These are phyloP conservation scores for Aspergillus sergii DNA, from an alignment of 2,329 filamentous ascomycete genomes.

Conservation along the genomic window DNA sequence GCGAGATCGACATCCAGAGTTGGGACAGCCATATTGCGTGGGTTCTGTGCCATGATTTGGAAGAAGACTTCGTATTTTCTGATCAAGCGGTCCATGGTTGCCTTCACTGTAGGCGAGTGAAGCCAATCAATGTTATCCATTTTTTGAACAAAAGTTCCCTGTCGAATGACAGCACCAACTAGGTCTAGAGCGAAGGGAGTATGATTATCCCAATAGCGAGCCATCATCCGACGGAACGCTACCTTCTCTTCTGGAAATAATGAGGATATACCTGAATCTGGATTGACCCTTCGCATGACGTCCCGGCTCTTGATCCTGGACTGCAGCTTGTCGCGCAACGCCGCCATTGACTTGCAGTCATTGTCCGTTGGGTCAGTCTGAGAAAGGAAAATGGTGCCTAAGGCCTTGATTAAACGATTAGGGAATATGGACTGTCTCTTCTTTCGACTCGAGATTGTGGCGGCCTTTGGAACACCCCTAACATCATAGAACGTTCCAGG, in stretches of 20 bases:
- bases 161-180: constrained; percentile 46
- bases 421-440: constrained; percentile 50
- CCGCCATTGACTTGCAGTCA: constrained; percentile 50
- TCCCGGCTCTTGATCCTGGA: constrained; percentile 41
- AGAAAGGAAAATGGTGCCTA: constrained; percentile 48
- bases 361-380: constrained; percentile 22
- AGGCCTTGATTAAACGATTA: constrained; percentile 57
- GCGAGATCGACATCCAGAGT: constrained; percentile 42
- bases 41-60: constrained; percentile 42
- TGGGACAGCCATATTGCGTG: constrained; percentile 36
- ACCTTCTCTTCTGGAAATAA: constrained; percentile 28
- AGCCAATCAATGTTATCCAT: constrained; percentile 80
- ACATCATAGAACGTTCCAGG: constrained; percentile 67
- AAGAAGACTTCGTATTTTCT: constrained; percentile 55
- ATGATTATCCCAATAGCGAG: constrained; percentile 46
- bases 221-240: constrained; percentile 46
- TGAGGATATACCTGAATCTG: neutral
- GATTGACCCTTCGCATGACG: constrained; percentile 48
- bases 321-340: constrained; percentile 57
- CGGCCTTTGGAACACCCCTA: constrained; percentile 52
- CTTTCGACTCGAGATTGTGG: neutral
- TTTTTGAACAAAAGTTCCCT: constrained; percentile 52
- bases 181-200: constrained; percentile 44
- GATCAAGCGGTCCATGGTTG: constrained; percentile 67
- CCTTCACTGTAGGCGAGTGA: constrained; percentile 65